These are phyloP conservation scores for Colletotrichum magnum DNA, from an alignment of 2,329 filamentous ascomycete species.

Conservation along the genomic window DNA sequence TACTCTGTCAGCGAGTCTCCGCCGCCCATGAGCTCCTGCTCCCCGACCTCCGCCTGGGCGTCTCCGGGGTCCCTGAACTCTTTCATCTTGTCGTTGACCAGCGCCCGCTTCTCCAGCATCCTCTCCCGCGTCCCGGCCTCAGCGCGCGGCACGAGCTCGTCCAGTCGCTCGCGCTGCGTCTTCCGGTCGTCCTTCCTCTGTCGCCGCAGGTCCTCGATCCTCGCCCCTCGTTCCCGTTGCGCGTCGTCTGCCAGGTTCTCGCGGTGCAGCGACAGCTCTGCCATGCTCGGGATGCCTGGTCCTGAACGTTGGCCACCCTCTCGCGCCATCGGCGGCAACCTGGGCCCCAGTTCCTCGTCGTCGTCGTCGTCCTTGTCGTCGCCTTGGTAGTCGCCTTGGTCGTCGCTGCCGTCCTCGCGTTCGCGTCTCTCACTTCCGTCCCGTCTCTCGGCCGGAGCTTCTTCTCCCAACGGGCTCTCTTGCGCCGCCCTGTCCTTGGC, in stretches of 20 bases:
- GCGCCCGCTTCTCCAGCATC: conserved; percentile 86
- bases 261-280: conserved; percentile 78
- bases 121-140: conserved; percentile 88
- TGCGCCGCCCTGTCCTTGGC: conserved; percentile 49
- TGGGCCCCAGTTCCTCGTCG: conserved; percentile 73
- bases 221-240: conserved; percentile 59
- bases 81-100: conserved; percentile 79
- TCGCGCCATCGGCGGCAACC: conserved; percentile 49
- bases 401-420: conserved; percentile 41
- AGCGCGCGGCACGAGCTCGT: conserved; percentile 86
- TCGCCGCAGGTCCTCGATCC: conserved; percentile 67
- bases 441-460: conserved; percentile 5
- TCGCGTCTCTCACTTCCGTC: not conserved
- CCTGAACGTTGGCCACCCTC: conserved; percentile 54
- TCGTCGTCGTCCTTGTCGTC: conserved; percentile 63
- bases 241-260: conserved; percentile 66
- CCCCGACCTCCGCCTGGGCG: conserved; percentile 69
- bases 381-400: conserved; percentile 17
- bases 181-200: conserved; percentile 76
- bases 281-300: conserved; percentile 76
- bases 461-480: not conserved
- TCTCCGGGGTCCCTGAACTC: conserved; percentile 71
- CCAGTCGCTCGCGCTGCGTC: conserved; percentile 78
- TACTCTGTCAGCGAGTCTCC: conserved; percentile 76
- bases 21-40: conserved; percentile 84